Evolutionary conservation across 495 filamentous ascomycete species (phyloP), one percentile per base, ranked within the genome.

Genomic region (Elasticomyces elasticus): DNA sequence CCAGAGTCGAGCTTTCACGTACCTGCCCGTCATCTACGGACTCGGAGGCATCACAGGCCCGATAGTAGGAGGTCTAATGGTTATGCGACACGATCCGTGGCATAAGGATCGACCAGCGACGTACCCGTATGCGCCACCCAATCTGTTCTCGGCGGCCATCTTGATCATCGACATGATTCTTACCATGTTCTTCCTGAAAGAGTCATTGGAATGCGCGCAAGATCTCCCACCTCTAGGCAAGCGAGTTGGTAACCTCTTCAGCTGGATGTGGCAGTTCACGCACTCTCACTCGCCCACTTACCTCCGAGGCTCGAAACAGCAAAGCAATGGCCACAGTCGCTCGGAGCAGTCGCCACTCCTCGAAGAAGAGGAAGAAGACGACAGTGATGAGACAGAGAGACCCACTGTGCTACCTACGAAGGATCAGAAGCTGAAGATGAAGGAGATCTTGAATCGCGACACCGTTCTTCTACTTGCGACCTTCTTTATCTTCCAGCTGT

Each of bases 1-100:
- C 66, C 92, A 98, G 70, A 88, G 84, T 37, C 78, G 77, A 44
- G 91, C 89, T 0, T 98, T 97, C 63, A 86, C 83, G 1, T 98
- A 91, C 72, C 77, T 98, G 15, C 92, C 92, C 0, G 83, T 95
- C 35, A 79, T 98, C 2, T 97, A 98, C 67, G 89, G 90, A 20
- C 72, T 98, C 49, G 92, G 92, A 15, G 87, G 85, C 30, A 94
- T 98, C 58, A 94, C 89, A 0, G 92, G 92, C 0, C 94, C 92
- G 1, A 79, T 91, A 15, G 64, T 97, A 13, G 92, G 92, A n/a
- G 92, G 92, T 0, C 59, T 94, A 52, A 65, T 97, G 43, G 82
- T 92, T 0, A 78, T 79, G 22, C 69, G 73, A 45, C 58, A 72
- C 7, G 79, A 75, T 40, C 79, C 78, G 1, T 78, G 79, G 26